Conservation (phyloP, 495 filamentous ascomycete genomes). For the Tuber microsphaerosporum region DNA sequence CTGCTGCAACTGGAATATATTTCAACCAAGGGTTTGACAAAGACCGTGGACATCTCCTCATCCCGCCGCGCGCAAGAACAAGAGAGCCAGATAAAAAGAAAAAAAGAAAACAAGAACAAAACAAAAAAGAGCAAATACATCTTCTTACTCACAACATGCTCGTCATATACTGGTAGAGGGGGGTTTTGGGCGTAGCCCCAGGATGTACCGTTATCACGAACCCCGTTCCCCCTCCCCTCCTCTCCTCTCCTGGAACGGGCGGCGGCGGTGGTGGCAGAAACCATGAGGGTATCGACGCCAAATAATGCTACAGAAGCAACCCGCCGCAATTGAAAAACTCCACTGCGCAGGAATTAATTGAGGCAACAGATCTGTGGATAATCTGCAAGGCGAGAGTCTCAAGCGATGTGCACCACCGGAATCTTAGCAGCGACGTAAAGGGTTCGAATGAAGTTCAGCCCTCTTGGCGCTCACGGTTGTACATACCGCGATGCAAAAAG, state of each 20-base stretch:
- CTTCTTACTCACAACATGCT: slow-evolving; percentile 21
- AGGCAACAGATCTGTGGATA: slow-evolving; percentile 26
- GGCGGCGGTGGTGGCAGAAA: background rate
- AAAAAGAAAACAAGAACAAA: slow-evolving; percentile 15
- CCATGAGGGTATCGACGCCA: background rate
- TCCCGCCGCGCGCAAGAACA: background rate
- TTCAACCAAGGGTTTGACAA: slow-evolving; percentile 35
- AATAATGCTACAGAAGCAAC: slow-evolving; percentile 33
- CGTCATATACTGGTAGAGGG: slow-evolving; percentile 7
- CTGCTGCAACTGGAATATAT: slow-evolving; percentile 35
- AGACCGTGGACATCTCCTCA: slow-evolving; percentile 4
- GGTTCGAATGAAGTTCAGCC: slow-evolving; percentile 30
- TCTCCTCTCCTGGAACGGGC: slow-evolving; percentile 1
- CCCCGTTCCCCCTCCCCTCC: slow-evolving; percentile 6
- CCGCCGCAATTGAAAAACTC: slow-evolving; percentile 26
- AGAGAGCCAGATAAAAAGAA: slow-evolving; percentile 21
- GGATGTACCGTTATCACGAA: slow-evolving; percentile 22
- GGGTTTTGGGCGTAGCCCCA: slow-evolving; percentile 10
- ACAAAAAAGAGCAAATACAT: slow-evolving; percentile 28
- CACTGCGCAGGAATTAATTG: slow-evolving; percentile 29
- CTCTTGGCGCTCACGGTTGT: slow-evolving; percentile 3
- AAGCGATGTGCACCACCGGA: slow-evolving; percentile 31
- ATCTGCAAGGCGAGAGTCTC: slow-evolving; percentile 31
- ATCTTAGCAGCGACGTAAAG: slow-evolving; percentile 31
- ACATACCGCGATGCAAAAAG: slow-evolving; percentile 2